Evolutionary conservation across 1,284 basidiomycete species (phyloP), one percentile per base, ranked within the genome.

Genomic region (Puccinia triticina): DNA sequence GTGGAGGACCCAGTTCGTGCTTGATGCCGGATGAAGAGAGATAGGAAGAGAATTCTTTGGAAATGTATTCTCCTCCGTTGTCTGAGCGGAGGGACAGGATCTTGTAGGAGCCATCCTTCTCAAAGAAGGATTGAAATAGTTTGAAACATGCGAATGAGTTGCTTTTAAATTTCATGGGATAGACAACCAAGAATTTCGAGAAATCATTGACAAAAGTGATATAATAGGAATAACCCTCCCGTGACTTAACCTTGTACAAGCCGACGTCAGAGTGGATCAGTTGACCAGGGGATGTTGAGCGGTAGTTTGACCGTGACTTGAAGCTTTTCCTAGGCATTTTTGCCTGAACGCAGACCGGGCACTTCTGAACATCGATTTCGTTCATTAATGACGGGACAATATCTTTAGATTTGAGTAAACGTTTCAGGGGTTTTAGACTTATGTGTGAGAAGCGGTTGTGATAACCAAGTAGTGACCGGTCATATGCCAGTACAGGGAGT

Each of bases 1-100:
- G 64, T 3, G 77, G 77, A 0, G 66, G 77, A 34, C 77, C 77
- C 5, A 46, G 77, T n/a, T 79, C 29, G 57, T 71, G 66, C 1
- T 23, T 18, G 34, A 79, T 79, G 34, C 77, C 77, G 0, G 43
- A n/a, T n/a, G n/a, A n/a, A n/a, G n/a, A n/a, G n/a, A n/a, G n/a
- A n/a, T n/a, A n/a, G n/a, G n/a, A n/a, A n/a, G n/a, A n/a, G n/a
- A n/a, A n/a, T n/a, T n/a, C n/a, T n/a, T n/a, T n/a, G n/a, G n/a
- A n/a, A n/a, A n/a, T n/a, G n/a, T n/a, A n/a, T n/a, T n/a, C n/a
- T n/a, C n/a, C n/a, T n/a, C n/a, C n/a, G n/a, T n/a, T n/a, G n/a
- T n/a, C n/a, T n/a, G n/a, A n/a, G n/a, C n/a, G n/a, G n/a, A n/a
- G n/a, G n/a, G n/a, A n/a, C n/a, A n/a, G n/a, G n/a, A n/a, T n/a